phyloP scores from a whole-genome alignment of 2,329 filamentous ascomycete species.

The Calonectria henricotiae region DNA sequence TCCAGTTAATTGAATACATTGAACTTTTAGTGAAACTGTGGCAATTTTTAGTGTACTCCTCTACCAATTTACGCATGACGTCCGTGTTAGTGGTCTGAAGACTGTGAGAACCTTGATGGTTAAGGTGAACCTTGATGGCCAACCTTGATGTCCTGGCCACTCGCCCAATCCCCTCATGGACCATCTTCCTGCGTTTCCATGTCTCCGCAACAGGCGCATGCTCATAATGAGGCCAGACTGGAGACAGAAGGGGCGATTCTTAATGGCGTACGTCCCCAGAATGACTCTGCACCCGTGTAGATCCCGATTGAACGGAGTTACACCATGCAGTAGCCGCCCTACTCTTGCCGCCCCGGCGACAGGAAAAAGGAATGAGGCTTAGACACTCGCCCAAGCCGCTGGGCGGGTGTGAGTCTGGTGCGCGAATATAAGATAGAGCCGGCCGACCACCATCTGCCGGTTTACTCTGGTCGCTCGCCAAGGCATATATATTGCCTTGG shows the following conservation, averaged over 20 bases:
- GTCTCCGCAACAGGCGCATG: conserved; percentile 16
- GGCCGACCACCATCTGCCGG: conserved; percentile 10
- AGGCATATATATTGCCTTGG: conserved; percentile 4
- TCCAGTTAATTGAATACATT: conserved; percentile 23
- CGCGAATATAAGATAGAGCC: conserved; percentile 37
- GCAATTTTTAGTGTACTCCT: background rate
- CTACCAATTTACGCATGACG: conserved; percentile 21
- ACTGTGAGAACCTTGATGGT: conserved; percentile 52
- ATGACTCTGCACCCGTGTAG: conserved; percentile 15
- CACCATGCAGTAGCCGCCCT: conserved; percentile 26
- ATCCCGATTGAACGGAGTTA: conserved; percentile 23
- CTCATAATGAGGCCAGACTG: conserved; percentile 9
- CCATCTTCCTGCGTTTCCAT: conserved; percentile 29
- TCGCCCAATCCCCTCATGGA: conserved; percentile 31
- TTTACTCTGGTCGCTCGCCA: conserved; percentile 6
- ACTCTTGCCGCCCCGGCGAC: conserved; percentile 5
- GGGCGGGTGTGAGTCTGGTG: conserved; percentile 7
- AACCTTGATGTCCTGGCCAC: conserved; percentile 50
- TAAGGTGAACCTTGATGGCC: conserved; percentile 50
- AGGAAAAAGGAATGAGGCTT: conserved; percentile 29
- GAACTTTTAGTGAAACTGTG: background rate
- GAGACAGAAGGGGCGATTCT: background rate
- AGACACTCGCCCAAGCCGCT: conserved; percentile 22
- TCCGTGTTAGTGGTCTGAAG: conserved; percentile 2
- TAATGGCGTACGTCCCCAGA: conserved; percentile 25